Conservation (phyloP, 257 asterid genomes). For the Lantana camara region DNA sequence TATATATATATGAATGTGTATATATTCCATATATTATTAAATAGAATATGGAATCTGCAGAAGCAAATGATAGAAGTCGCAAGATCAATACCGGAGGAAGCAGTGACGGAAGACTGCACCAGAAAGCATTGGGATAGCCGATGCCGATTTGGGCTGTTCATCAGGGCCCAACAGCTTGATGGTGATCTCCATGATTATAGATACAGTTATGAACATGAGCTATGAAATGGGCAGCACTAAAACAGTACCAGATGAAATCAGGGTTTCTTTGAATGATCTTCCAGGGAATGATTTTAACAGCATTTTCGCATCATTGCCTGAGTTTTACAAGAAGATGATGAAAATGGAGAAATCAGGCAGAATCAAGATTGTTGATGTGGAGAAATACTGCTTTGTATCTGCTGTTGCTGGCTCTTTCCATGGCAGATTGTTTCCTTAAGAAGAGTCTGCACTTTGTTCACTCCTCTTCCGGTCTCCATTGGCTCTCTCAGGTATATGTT, state of each 20-base stretch:
- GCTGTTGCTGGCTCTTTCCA: no score
- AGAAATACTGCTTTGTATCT: no score
- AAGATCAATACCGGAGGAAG: conserved; percentile 39
- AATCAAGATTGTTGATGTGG: no score
- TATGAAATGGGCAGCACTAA: conserved; percentile 1
- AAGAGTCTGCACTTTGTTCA: no score
- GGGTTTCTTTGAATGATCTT: conserved; percentile 66
- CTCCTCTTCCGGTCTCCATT: no score
- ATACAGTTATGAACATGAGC: conserved; percentile 17
- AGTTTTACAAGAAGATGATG: no score
- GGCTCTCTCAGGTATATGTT: no score
- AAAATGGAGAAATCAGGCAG: no score
- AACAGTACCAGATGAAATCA: conserved; percentile 47
- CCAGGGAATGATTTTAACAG: conserved; percentile 70
- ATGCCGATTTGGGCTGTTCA: conserved; percentile 79
- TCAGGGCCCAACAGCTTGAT: conserved; percentile 63
- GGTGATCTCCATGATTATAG: conserved; percentile 38
- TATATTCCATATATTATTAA: not conserved
- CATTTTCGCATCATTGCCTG: no score
- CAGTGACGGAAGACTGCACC: conserved; percentile 36
- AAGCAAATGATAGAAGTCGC: conserved; percentile 50
- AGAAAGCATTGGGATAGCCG: conserved; percentile 60
- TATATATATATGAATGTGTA: no score
- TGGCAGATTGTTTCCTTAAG: no score
- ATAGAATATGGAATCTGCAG: conserved; percentile 32